Percentiles rank a stretch among this genome's conserved stretches.
Conservation (phyloP, 2,329 filamentous ascomycete genomes). For the Ophidiomyces ophidiicola region DNA sequence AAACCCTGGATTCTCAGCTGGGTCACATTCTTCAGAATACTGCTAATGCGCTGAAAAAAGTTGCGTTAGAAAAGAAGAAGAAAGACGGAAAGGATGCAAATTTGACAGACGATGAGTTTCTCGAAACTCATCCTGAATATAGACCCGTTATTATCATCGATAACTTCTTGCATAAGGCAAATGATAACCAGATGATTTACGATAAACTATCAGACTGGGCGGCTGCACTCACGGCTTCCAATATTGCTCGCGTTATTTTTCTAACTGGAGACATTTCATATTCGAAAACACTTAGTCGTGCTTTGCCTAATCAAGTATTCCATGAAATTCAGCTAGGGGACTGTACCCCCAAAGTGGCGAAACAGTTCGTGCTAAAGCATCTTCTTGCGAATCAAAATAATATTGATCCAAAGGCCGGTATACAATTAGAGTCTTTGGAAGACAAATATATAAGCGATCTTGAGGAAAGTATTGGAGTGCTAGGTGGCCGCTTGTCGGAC, state of each 20-base stretch:
- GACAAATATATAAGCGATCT: constrained; percentile 53
- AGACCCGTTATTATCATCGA: constrained; percentile 79
- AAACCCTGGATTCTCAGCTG: constrained; percentile 79
- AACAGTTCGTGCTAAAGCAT: constrained; percentile 77
- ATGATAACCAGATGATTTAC: constrained; percentile 53
- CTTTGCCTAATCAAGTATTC: constrained; percentile 83
- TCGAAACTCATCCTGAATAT: constrained; percentile 77
- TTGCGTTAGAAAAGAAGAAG: constrained; percentile 56
- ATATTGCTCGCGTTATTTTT: constrained; percentile 89
- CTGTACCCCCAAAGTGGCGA: constrained; percentile 72
- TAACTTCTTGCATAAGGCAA: constrained; percentile 74
- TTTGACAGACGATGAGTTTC: constrained; percentile 69
- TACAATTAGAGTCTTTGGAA: constrained; percentile 6
- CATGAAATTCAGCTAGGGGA: constrained; percentile 76
- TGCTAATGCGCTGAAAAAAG: constrained; percentile 61
- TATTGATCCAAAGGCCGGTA: constrained; percentile 28
- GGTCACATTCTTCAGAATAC: constrained; percentile 83
- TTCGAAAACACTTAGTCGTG: constrained; percentile 73
- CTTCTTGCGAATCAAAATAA: constrained; percentile 38
- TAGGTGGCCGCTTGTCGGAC: constrained; percentile 89
- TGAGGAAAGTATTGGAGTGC: constrained; percentile 64
- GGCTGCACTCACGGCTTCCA: constrained; percentile 68
- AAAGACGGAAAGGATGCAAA: constrained; percentile 62
- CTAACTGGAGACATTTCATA: constrained; percentile 81
- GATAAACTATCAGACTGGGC: constrained; percentile 84